Percentiles rank a stretch among this genome's conserved stretches.
phyloP scores from a whole-genome alignment of 306 rosid species.

The Fragaria vesca region DNA sequence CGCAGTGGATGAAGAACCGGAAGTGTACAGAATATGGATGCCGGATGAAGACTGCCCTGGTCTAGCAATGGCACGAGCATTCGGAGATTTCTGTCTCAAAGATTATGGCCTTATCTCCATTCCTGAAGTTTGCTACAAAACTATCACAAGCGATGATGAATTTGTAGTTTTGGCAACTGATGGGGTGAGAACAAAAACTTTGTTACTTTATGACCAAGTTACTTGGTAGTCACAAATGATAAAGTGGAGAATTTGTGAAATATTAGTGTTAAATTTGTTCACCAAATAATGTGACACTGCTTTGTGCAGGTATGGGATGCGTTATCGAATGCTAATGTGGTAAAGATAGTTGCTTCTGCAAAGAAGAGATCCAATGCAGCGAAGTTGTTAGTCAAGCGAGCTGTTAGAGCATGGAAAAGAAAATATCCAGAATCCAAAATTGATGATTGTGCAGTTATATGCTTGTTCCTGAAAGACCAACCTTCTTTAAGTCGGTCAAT shows the following conservation, averaged over 20 bases:
- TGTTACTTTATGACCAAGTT: background rate
- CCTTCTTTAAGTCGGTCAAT: slow-evolving; percentile 24
- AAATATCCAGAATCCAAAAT: slow-evolving; percentile 57
- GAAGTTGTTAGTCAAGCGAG: slow-evolving; percentile 54
- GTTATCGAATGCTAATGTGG: slow-evolving; percentile 64
- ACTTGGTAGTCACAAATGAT: background rate
- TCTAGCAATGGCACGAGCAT: slow-evolving; percentile 93
- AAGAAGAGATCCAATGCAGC: slow-evolving; percentile 65
- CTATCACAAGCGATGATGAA: slow-evolving; percentile 54
- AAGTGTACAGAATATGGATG: slow-evolving; percentile 87
- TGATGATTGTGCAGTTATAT: slow-evolving; percentile 75
- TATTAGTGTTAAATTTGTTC: background rate
- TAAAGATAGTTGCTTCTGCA: slow-evolving; percentile 70
- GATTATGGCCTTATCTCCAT: slow-evolving; percentile 79
- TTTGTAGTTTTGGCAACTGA: slow-evolving; percentile 87
- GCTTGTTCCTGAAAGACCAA: slow-evolving; percentile 57
- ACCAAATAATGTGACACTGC: background rate
- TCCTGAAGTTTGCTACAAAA: slow-evolving; percentile 70
- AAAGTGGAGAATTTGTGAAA: background rate
- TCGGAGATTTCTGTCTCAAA: slow-evolving; percentile 92
- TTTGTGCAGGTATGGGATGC: slow-evolving; percentile 87
- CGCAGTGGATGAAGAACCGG: slow-evolving; percentile 70
- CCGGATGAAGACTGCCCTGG: slow-evolving; percentile 92
- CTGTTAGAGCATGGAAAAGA: slow-evolving; percentile 60
- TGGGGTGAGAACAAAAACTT: slow-evolving; percentile 51